A percentile compares a stretch with the other conserved stretches of the same genome.
Evolutionary conservation across 257 asterid species (phyloP).

Genomic region (Verbascum thapsus): DNA sequence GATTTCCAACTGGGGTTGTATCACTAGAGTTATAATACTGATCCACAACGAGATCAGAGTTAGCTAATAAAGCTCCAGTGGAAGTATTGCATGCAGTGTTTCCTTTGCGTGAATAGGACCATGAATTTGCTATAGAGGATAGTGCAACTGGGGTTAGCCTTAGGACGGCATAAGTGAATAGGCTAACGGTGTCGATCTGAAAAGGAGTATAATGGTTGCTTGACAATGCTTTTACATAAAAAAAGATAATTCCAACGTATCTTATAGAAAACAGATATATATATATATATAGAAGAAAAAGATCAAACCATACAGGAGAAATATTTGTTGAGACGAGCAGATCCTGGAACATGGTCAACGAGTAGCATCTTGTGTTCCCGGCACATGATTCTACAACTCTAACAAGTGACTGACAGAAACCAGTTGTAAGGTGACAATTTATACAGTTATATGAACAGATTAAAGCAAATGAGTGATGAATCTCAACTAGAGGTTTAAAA

Average conservation of each 20-base stretch:
- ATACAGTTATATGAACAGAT: neutral
- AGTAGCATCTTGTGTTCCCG: slow-evolving; percentile 63
- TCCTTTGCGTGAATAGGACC: slow-evolving; percentile 70
- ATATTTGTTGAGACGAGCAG: slow-evolving; percentile 88
- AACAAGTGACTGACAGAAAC: slow-evolving; percentile 76
- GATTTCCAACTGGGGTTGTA: slow-evolving; percentile 52
- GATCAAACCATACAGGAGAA: slow-evolving; percentile 75
- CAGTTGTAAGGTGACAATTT: slow-evolving; percentile 33
- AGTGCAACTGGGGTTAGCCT: slow-evolving; percentile 90
- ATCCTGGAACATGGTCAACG: slow-evolving; percentile 92
- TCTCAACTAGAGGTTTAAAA: neutral
- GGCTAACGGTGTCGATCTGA: slow-evolving; percentile 79
- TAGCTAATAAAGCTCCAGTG: slow-evolving; percentile 50
- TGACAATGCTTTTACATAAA: slow-evolving; percentile 4
- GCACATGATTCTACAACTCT: slow-evolving; percentile 75
- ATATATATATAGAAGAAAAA: slow-evolving; percentile 27
- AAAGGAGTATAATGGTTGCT: slow-evolving; percentile 19
- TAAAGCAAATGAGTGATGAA: too few relatives aligned
- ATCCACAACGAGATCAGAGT: slow-evolving; percentile 46
- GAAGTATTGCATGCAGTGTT: slow-evolving; percentile 50
- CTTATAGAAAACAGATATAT: slow-evolving; percentile 18
- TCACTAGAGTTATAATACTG: slow-evolving; percentile 56
- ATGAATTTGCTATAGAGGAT: slow-evolving; percentile 69
- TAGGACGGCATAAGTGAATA: slow-evolving; percentile 82
- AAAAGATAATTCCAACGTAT: neutral